Evolutionary conservation across 2,329 filamentous ascomycete genomes (phyloP), one percentile per base, ranked within the genome.

Genomic region (Pseudofabraea citricarpa): DNA sequence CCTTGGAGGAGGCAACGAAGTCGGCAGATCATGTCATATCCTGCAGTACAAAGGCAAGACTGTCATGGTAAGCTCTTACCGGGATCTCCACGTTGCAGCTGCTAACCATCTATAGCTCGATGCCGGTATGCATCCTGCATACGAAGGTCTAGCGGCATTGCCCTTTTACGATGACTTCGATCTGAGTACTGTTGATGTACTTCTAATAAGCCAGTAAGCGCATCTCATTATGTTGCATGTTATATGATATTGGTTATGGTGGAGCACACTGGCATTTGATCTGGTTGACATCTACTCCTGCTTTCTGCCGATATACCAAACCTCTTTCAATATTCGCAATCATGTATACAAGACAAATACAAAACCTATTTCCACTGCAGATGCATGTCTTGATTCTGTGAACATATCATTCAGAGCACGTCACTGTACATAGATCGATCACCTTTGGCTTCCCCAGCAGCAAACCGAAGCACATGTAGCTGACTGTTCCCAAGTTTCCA

Each of bases 101-200:
- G 52, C 24, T 40, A 16, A 47, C 10, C 31, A 16, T 35, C 29
- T 31, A 45, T 62, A 95, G 89, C 87, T 98, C 56, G 93, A 98
- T 70, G 93, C 93, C 40, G 93, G 93, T 40, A 91, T 96, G 70
- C 93, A 98, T 65, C 90, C 93, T 40, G 93, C 89, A 7, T 95
- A 96, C 65, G 90, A 97, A 60, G 93, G 93, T 27, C 82, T 97
- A 48, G 88, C 90, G 3, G 87, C 88, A 8, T 81, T 98, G 40
- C 93, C 93, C 0, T 98, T 96, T 70, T 98, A 96, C 67, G 93
- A 98, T 64, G 90, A 97, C 61, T 98, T 97, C 66, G 93, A 98
- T 62, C 75, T 98, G 16, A 96, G 91, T 68, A 95, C 89, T 2
- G 90, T 98, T 54, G 93, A 98, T 64, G 86, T 98, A 57, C 85